A percentile compares a stretch with the other conserved stretches of the same genome.
These are phyloP conservation scores for Gracilariopsis chorda DNA, from an alignment of 23 red algal genomes.

Conservation along the genomic window DNA sequence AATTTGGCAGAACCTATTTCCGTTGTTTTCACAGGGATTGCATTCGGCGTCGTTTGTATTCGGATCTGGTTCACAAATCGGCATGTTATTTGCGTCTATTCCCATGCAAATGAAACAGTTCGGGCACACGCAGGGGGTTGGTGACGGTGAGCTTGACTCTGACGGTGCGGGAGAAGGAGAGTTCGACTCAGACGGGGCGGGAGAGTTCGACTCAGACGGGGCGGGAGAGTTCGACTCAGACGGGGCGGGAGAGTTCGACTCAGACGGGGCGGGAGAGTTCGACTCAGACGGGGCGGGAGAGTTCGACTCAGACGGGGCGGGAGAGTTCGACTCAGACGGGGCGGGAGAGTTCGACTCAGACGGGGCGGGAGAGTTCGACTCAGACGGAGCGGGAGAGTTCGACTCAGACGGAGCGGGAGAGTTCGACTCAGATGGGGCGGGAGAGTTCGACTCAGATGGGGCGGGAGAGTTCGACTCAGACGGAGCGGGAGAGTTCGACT, in stretches of 20 bases:
- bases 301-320: neutral
- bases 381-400: neutral
- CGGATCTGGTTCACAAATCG: neutral
- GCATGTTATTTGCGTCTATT: neutral
- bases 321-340: neutral
- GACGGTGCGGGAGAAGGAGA: neutral
- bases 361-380: neutral
- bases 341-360: no score
- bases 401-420: neutral
- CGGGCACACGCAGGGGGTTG: neutral
- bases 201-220: neutral
- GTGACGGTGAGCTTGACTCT: neutral
- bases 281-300: neutral
- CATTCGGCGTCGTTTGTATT: neutral
- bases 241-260: neutral
- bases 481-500: no score
- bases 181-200: neutral
- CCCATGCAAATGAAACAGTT: conserved; percentile 18
- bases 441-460: neutral
- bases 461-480: neutral
- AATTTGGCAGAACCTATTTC: neutral
- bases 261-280: neutral
- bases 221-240: neutral
- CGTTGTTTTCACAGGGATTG: neutral
- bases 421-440: neutral